Evolutionary conservation across 108 stramenopile genomes (phyloP).

Genomic region (Skeletonema costatum): DNA sequence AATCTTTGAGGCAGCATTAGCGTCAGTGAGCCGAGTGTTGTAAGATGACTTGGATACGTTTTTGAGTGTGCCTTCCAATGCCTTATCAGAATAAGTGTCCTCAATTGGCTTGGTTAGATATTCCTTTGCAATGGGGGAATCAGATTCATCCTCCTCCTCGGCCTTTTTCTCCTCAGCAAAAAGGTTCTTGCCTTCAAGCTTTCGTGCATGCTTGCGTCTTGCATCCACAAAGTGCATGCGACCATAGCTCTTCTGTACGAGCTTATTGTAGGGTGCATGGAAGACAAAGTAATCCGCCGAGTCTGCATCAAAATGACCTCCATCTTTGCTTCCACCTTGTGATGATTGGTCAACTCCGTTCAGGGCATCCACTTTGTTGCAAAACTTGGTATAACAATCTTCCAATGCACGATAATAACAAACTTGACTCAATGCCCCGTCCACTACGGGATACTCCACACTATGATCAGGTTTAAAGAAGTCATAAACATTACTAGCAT

Average conservation of each 20-base stretch:
- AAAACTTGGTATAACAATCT: conserved; percentile 87
- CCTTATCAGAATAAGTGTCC: conserved; percentile 86
- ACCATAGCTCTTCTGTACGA: conserved; percentile 94
- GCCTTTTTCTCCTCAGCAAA: conserved; percentile 48
- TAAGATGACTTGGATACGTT: conserved; percentile 58
- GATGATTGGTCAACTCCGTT: conserved; percentile 1
- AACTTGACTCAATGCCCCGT: conserved; percentile 92
- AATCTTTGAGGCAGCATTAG: conserved; percentile 75
- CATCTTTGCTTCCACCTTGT: conserved; percentile 19
- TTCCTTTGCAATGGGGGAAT: conserved; percentile 31
- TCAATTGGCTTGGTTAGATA: conserved; percentile 77
- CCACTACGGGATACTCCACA: conserved; percentile 95
- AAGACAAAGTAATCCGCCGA: conserved; percentile 92
- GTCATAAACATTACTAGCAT: conserved; percentile 94
- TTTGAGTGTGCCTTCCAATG: conserved; percentile 64
- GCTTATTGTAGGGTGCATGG: conserved; percentile 99
- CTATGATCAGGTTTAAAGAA: conserved; percentile 97
- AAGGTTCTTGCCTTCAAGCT: not conserved
- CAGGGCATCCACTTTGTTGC: conserved; percentile 61
- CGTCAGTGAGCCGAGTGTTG: conserved; percentile 57
- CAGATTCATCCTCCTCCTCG: conserved; percentile 18
- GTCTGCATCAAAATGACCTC: conserved; percentile 52
- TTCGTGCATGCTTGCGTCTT: conserved; percentile 41
- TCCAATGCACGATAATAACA: conserved; percentile 96
- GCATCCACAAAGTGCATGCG: conserved; percentile 92